A percentile compares a stretch with the other conserved stretches of the same genome.
Evolutionary conservation across 2,329 filamentous ascomycete species (phyloP).

Genomic region (Xylaria digitata): DNA sequence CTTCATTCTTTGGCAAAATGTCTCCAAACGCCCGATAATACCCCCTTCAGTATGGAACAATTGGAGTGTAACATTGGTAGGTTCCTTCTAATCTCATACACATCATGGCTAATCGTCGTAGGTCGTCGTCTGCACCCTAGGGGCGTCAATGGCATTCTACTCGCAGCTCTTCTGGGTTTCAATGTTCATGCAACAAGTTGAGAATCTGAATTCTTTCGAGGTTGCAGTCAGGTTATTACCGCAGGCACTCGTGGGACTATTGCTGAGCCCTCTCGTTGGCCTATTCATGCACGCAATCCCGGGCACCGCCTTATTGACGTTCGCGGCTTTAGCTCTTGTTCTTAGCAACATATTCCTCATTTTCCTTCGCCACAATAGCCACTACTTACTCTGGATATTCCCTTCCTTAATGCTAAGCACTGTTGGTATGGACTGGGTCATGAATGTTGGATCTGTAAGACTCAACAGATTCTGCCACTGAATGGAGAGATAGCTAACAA

Average conservation of each 20-base stretch:
- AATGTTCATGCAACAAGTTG: slow-evolving; percentile 51
- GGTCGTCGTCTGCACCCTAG: slow-evolving; percentile 48
- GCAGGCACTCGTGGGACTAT: slow-evolving; percentile 49
- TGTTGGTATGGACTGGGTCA: slow-evolving; percentile 51
- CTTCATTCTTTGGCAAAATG: slow-evolving; percentile 50
- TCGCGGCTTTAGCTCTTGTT: slow-evolving; percentile 44
- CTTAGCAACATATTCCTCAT: slow-evolving; percentile 49
- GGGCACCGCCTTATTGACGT: slow-evolving; percentile 45
- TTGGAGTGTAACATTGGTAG: slow-evolving; percentile 48
- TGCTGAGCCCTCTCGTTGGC: slow-evolving; percentile 51
- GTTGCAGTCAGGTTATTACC: slow-evolving; percentile 50
- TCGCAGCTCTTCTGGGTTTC: slow-evolving; percentile 52
- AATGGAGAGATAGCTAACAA: slow-evolving; percentile 30
- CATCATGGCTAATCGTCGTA: slow-evolving; percentile 35
- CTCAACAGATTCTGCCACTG: neutral
- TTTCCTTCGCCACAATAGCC: slow-evolving; percentile 46
- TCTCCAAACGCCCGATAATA: slow-evolving; percentile 50
- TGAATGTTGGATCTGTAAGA: slow-evolving; percentile 52
- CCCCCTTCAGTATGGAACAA: slow-evolving; percentile 48
- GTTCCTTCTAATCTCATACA: slow-evolving; percentile 4
- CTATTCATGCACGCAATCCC: slow-evolving; percentile 48
- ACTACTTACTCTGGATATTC: slow-evolving; percentile 50
- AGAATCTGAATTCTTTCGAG: slow-evolving; percentile 48
- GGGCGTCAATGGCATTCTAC: slow-evolving; percentile 50
- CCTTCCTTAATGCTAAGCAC: slow-evolving; percentile 51